These are phyloP conservation scores for Pseudonectria foliicola DNA, from an alignment of 2,329 filamentous ascomycete species.

Conservation along the genomic window DNA sequence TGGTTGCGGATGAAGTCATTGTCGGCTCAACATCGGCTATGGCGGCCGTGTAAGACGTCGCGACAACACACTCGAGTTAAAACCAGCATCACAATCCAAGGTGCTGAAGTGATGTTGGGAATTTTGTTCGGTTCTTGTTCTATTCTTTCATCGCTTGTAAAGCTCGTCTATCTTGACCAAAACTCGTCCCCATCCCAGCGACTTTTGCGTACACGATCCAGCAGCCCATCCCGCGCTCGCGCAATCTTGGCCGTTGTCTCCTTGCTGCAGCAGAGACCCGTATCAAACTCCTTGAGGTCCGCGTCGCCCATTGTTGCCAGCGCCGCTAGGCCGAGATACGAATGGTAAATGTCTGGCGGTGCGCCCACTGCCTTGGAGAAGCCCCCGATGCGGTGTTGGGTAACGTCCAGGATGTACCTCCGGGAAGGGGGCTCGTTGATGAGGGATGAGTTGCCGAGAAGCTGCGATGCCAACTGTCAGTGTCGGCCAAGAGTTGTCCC, in stretches of 20 bases:
- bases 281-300: slow-evolving; percentile 64
- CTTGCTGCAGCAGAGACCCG: slow-evolving; percentile 66
- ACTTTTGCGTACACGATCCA: slow-evolving; percentile 13
- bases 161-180: slow-evolving; percentile 8
- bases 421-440: slow-evolving; percentile 55
- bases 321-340: slow-evolving; percentile 78
- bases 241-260: slow-evolving; percentile 46
- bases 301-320: slow-evolving; percentile 66
- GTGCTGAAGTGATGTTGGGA: too few species aligned
- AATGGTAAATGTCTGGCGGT: slow-evolving; percentile 77
- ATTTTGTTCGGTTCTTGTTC: too few species aligned
- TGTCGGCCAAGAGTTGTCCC: too few species aligned
- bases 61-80: too few species aligned
- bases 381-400: slow-evolving; percentile 77
- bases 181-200: slow-evolving; percentile 16
- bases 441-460: slow-evolving; percentile 51
- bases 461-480: slow-evolving; percentile 30
- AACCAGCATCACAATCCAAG: too few species aligned
- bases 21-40: slow-evolving; percentile 12
- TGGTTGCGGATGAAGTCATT: slow-evolving; percentile 10
- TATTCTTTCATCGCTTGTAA: neutral
- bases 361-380: slow-evolving; percentile 67
- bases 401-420: slow-evolving; percentile 76
- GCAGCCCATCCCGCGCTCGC: slow-evolving; percentile 34
- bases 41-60: neutral